Evolutionary conservation across 176 grass and related monocot species (phyloP).

Genomic region (Ampelocalamus luodianensis): DNA sequence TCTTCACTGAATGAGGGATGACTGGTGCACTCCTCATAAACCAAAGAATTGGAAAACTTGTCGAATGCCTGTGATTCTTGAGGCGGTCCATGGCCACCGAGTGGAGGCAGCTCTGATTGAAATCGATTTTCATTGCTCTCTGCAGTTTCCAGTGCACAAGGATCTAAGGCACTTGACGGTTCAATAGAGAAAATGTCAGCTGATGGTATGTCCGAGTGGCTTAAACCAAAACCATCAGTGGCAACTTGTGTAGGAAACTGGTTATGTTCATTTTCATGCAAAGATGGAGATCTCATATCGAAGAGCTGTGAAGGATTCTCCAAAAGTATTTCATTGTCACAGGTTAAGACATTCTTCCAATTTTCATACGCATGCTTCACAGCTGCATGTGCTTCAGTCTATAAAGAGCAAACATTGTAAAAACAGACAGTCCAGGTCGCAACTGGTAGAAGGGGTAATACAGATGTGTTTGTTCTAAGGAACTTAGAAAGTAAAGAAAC

Average conservation of each 20-base stretch:
- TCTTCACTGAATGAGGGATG: slow-evolving; percentile 44
- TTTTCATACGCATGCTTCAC: slow-evolving; percentile 76
- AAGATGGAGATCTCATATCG: slow-evolving; percentile 46
- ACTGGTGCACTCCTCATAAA: slow-evolving; percentile 59
- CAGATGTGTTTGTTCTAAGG: not conserved
- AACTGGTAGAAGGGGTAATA: slow-evolving; percentile 5
- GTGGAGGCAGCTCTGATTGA: slow-evolving; percentile 36
- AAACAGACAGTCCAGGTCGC: not conserved
- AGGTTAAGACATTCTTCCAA: slow-evolving; percentile 67
- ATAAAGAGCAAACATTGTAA: slow-evolving; percentile 39
- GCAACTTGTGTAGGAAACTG: slow-evolving; percentile 49
- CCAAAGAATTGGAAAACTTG: slow-evolving; percentile 59
- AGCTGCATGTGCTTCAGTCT: slow-evolving; percentile 63
- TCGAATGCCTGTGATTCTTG: slow-evolving; percentile 39
- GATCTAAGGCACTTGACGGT: slow-evolving; percentile 31
- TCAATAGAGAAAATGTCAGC: slow-evolving; percentile 64
- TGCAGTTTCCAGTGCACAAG: slow-evolving; percentile 34
- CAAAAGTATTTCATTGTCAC: slow-evolving; percentile 52
- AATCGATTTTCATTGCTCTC: slow-evolving; percentile 41
- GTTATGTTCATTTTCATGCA: slow-evolving; percentile 47
- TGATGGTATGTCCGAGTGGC: slow-evolving; percentile 54
- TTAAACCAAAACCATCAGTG: slow-evolving; percentile 56
- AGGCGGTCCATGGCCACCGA: slow-evolving; percentile 24
- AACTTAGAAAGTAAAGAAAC: not conserved
- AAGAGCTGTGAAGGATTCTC: slow-evolving; percentile 35